Evolutionary conservation across 2,329 filamentous ascomycete genomes (phyloP).

Genomic region (Pseudonectria foliicola): DNA sequence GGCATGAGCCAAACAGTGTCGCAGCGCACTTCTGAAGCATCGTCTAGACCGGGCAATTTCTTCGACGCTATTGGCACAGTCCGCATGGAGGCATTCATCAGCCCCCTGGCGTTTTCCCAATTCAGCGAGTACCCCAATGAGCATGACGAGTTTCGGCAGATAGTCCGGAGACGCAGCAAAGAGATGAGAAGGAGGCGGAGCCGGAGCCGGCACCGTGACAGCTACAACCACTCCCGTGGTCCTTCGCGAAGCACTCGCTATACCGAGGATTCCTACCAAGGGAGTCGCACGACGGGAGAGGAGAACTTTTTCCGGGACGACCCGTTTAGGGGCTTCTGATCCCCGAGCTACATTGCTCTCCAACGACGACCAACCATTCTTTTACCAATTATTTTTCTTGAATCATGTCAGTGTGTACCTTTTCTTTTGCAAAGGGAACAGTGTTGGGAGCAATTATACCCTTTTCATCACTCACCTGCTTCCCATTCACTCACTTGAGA

Average conservation of each 20-base stretch:
- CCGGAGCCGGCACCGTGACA: constrained; percentile 47
- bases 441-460: too few relatives aligned
- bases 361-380: constrained; percentile 7
- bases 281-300: constrained; percentile 40
- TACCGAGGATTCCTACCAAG: constrained; percentile 42
- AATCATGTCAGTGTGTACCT: constrained; percentile 2
- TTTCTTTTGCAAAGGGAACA: background rate
- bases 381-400: constrained; percentile 10
- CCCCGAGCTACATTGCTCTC: constrained; percentile 1
- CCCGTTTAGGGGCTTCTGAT: constrained; percentile 54
- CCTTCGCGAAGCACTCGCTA: constrained; percentile 35
- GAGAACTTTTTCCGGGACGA: constrained; percentile 55
- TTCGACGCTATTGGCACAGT: constrained; percentile 87
- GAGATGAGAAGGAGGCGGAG: constrained; percentile 46
- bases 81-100: constrained; percentile 95
- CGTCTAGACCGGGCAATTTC: constrained; percentile 53
- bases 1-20: constrained; percentile 39
- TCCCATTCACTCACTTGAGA: too few relatives aligned
- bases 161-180: constrained; percentile 47
- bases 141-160: constrained; percentile 41
- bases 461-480: too few relatives aligned
- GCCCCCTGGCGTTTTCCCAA: constrained; percentile 45
- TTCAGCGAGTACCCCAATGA: constrained; percentile 42
- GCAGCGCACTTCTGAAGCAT: constrained; percentile 49
- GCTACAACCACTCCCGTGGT: constrained; percentile 26